Base-by-base conservation (phyloP, 1,284 basidiomycete genomes). In the Pascua guehoae region DNA sequence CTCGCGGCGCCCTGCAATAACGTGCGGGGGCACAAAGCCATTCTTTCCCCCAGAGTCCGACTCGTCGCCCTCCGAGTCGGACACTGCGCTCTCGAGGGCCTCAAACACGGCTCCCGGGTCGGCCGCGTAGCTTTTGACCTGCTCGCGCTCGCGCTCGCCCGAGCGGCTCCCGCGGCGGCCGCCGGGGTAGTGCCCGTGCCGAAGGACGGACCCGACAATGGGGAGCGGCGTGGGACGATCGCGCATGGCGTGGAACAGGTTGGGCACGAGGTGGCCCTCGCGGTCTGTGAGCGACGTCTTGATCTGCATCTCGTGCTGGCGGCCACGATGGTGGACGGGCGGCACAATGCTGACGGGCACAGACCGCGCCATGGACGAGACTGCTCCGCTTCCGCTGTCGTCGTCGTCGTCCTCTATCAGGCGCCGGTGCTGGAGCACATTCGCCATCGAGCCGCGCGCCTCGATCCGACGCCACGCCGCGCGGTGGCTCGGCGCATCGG, bases 401-500 rank as follows among this genome's bases (percentile, higher is more conserved):
- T 59, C 63, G 14, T 60, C 61, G 5, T 68, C 64, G 45, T 66
- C 65, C 36, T 58, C 61, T n/a, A 40, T 41, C 24, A n/a, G 39
- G 8, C 40, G 18, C 5, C 49, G 47, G 5, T 58, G 57, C 9
- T 62, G 58, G 1, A 65, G 57, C 5, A 61, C 55, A 8, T 9
- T 45, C 37, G 47, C 44, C 51, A 70, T 65, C 18, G 65, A 64
- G 12, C 62, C 62, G 39, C 60, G 57, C 49, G 61, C 57, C 53
- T 65, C 63, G n/a, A 65, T 57, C 9, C 49, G 53, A 18, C 67
- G 65, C 73, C 75, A 77, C 2, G 73, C 76, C 0, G 70, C 66
- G 12, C 76, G 73, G 53, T 78, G 76, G 18, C 68, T 71, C 2
- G 76, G 76, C 11, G 72, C 72, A 42, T 77, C 70, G 11, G 73